Conservation (phyloP, 2,329 filamentous ascomycete species). For the Diaporthe batatas region DNA sequence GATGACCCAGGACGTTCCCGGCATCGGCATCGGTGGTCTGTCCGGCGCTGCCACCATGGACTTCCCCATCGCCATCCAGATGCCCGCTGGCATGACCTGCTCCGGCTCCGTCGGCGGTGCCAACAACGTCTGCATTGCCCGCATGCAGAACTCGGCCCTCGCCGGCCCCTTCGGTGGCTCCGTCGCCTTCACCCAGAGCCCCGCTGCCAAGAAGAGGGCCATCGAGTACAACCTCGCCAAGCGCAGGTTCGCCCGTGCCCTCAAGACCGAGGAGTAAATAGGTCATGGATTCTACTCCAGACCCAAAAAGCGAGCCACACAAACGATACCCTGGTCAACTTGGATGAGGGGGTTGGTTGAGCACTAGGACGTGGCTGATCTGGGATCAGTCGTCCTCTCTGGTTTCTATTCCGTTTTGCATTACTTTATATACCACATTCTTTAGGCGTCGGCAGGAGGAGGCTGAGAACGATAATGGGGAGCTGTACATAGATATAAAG, state of each 20-base stretch:
- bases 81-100: conserved; percentile 78
- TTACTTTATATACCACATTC: conserved; percentile 38
- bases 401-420: conserved; percentile 23
- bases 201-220: conserved; percentile 71
- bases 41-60: conserved; percentile 72
- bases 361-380: conserved; percentile 21
- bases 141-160: conserved; percentile 71
- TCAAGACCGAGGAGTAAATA: conserved; percentile 38
- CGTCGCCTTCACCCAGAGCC: conserved; percentile 73
- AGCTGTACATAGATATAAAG: conserved; percentile 26
- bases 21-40: conserved; percentile 62
- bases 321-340: conserved; percentile 21
- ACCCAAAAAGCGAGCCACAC: not conserved
- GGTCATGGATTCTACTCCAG: not conserved
- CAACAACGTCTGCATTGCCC: conserved; percentile 73
- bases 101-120: conserved; percentile 70
- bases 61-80: conserved; percentile 74
- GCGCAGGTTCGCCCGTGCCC: conserved; percentile 45
- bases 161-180: conserved; percentile 77
- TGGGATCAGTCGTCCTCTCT: conserved; percentile 29
- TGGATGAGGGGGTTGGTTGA: conserved; percentile 17
- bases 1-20: conserved; percentile 62
- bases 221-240: conserved; percentile 64
- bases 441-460: conserved; percentile 20
- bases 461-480: conserved; percentile 18